phyloP scores from a whole-genome alignment of 805 yeast species.

The Ogataea neopini region DNA sequence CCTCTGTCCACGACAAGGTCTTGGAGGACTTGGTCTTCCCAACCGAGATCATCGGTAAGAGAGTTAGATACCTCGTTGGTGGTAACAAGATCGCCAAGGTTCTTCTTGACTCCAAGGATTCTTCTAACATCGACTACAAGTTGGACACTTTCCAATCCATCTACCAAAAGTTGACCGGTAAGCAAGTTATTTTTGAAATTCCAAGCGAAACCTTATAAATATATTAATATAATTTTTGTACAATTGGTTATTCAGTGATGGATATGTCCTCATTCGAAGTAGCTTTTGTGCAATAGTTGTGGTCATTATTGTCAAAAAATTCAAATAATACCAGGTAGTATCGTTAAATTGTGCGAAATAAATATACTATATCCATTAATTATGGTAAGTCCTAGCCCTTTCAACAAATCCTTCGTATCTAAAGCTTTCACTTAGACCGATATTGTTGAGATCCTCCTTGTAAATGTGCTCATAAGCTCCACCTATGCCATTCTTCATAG shows the following conservation, averaged over 20 bases:
- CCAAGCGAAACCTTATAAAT: conserved; percentile 54
- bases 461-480: neutral
- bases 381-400: conserved; percentile 16
- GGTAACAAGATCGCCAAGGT: conserved; percentile 98
- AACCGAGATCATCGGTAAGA: conserved; percentile 98
- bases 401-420: conserved; percentile 21
- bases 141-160: conserved; percentile 99
- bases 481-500: neutral
- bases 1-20: conserved; percentile 97
- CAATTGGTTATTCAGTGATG: conserved; percentile 9
- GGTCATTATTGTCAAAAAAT: neutral
- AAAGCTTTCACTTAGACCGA: conserved; percentile 14
- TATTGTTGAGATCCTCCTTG: conserved; percentile 4
- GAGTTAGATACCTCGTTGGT: conserved; percentile 98
- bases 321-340: no score
- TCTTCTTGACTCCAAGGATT: conserved; percentile 96
- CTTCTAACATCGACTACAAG: conserved; percentile 96
- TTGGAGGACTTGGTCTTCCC: conserved; percentile 99
- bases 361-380: neutral
- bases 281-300: conserved; percentile 6
- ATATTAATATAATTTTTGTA: conserved; percentile 11
- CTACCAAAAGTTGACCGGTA: conserved; percentile 98
- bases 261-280: conserved; percentile 1
- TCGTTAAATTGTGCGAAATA: neutral
- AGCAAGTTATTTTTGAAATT: conserved; percentile 98